A percentile compares a stretch with the other conserved stretches of the same genome.
Evolutionary conservation across 2,329 filamentous ascomycete genomes (phyloP).

Genomic region (Nemania sp.): DNA sequence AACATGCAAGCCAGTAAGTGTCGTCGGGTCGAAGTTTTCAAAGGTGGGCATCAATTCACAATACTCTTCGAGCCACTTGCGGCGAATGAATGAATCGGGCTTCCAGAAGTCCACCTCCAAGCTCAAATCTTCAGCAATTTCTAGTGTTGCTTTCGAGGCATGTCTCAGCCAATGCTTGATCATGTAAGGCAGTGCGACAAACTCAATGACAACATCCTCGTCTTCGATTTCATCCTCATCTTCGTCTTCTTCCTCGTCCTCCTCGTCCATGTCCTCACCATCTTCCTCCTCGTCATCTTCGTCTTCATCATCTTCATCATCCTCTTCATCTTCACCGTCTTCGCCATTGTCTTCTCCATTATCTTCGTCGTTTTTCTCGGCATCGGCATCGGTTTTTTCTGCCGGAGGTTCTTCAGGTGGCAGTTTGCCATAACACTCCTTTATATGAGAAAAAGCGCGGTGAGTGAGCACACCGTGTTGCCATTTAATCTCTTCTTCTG

Average conservation of each 20-base stretch:
- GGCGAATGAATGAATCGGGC: constrained; percentile 40
- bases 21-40: constrained; percentile 34
- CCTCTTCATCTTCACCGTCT: constrained; percentile 19
- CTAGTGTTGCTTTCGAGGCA: constrained; percentile 46
- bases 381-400: constrained; percentile 10
- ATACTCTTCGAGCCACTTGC: constrained; percentile 45
- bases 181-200: constrained; percentile 41
- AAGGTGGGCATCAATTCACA: constrained; percentile 39
- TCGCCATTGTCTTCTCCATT: constrained; percentile 17
- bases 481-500: constrained; percentile 44
- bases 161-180: constrained; percentile 48
- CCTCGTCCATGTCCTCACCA: constrained; percentile 26
- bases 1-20: constrained; percentile 44
- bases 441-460: constrained; percentile 44
- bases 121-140: constrained; percentile 47
- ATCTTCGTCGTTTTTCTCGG: constrained; percentile 16
- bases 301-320: constrained; percentile 23
- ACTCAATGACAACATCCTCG: constrained; percentile 24
- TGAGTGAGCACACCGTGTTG: constrained; percentile 48
- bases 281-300: constrained; percentile 22
- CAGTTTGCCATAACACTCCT: constrained; percentile 40
- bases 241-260: constrained; percentile 13
- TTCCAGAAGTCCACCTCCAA: constrained; percentile 46
- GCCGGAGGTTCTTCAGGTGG: constrained; percentile 16
- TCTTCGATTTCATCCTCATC: constrained; percentile 12